A percentile compares a stretch with the other conserved stretches of the same genome.
phyloP scores from a whole-genome alignment of 495 filamentous ascomycete genomes.

The Viridothelium virens region DNA sequence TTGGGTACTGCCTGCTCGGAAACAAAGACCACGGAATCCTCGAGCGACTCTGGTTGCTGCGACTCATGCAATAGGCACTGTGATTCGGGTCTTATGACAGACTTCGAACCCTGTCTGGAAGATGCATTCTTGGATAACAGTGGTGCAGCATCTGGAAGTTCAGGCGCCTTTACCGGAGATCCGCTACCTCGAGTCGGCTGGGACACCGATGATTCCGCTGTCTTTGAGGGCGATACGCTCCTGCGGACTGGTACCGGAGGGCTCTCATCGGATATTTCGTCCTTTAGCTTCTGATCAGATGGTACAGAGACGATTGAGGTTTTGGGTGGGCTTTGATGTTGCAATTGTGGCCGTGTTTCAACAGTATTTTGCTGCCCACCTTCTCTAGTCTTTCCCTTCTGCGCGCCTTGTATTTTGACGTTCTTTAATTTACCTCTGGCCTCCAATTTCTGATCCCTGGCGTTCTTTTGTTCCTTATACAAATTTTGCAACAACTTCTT shows the following conservation, averaged over 20 bases:
- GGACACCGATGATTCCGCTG: background rate
- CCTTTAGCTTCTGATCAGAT: background rate
- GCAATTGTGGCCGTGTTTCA: background rate
- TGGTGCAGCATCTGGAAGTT: background rate
- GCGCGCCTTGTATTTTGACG: background rate
- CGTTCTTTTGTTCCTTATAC: conserved; percentile 41
- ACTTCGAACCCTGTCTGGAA: background rate
- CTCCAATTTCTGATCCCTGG: conserved; percentile 20
- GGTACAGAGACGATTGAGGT: background rate
- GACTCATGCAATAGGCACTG: conserved; percentile 27
- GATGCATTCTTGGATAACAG: background rate
- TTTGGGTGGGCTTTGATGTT: background rate
- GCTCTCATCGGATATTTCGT: background rate
- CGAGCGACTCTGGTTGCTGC: background rate
- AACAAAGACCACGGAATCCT: conserved; percentile 2
- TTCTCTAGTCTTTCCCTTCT: background rate
- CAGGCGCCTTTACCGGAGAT: background rate
- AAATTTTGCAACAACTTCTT: conserved; percentile 46
- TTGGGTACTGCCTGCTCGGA: background rate
- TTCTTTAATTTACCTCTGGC: background rate
- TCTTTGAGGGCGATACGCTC: background rate
- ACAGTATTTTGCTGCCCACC: background rate
- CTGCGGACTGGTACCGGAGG: background rate
- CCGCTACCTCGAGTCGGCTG: background rate
- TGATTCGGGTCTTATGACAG: conserved; percentile 20